Percentiles rank a stretch among this genome's conserved stretches.
Conservation (phyloP, 2,329 filamentous ascomycete genomes). For the Aspergillus flavus region DNA sequence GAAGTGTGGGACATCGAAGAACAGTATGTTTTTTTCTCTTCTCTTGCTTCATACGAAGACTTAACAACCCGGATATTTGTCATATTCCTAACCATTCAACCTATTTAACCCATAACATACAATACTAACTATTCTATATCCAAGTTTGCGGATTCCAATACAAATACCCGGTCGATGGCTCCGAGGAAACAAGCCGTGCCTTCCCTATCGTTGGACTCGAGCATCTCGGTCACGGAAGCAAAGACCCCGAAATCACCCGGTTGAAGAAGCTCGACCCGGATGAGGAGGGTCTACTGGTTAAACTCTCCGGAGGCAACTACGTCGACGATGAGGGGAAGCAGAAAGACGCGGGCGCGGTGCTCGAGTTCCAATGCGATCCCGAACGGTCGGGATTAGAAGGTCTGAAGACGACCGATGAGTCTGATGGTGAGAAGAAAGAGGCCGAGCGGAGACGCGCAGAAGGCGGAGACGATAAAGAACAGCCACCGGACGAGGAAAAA, state of each 20-base stretch:
- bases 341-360: constrained; percentile 62
- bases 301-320: constrained; percentile 63
- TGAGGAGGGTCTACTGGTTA: constrained; percentile 72
- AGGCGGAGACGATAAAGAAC: constrained; percentile 23
- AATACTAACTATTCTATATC: not conserved
- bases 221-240: constrained; percentile 48
- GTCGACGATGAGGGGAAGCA: constrained; percentile 58
- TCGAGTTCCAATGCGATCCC: constrained; percentile 82
- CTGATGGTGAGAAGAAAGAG: constrained; percentile 26
- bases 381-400: constrained; percentile 72
- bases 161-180: constrained; percentile 51
- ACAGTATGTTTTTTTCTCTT: constrained; percentile 30
- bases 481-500: constrained; percentile 21
- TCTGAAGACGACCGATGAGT: constrained; percentile 27
- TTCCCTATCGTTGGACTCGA: constrained; percentile 77
- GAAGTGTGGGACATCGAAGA: constrained; percentile 38
- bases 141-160: constrained; percentile 77
- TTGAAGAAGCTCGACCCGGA: constrained; percentile 68
- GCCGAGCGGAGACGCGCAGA: constrained; percentile 19
- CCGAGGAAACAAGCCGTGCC: constrained; percentile 57
- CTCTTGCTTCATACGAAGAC: not conserved
- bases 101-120: not conserved
- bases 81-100: not conserved
- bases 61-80: not conserved
- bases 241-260: constrained; percentile 65